These are phyloP conservation scores for Rhynchospora breviuscula DNA, from an alignment of 176 grass and related monocot species.

Conservation along the genomic window DNA sequence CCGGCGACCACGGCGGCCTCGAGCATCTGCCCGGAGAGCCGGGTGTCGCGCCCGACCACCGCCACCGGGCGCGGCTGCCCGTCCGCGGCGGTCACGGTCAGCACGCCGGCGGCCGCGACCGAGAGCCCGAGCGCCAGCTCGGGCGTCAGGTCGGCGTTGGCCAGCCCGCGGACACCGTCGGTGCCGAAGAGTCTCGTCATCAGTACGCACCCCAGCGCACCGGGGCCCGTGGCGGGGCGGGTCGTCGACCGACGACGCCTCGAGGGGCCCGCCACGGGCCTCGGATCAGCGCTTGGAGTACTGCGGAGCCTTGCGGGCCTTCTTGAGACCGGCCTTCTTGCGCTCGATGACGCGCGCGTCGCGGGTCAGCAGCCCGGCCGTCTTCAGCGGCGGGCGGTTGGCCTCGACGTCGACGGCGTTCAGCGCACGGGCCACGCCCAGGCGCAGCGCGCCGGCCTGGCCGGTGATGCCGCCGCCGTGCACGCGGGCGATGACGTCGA, in stretches of 20 bases:
- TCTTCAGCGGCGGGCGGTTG: conserved; percentile 45
- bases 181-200: too few species aligned
- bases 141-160: too few species aligned
- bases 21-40: conserved; percentile 40
- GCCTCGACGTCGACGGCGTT: conserved; percentile 55
- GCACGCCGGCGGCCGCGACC: too few species aligned
- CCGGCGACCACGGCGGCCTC: conserved; percentile 41
- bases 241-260: not conserved
- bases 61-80: conserved; percentile 54
- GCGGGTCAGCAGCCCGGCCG: conserved; percentile 65
- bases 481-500: conserved; percentile 67
- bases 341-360: conserved; percentile 73
- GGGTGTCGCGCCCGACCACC: conserved; percentile 59
- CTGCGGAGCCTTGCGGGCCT: conserved; percentile 77
- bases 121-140: too few species aligned
- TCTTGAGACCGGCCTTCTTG: conserved; percentile 81
- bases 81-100: too few species aligned
- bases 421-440: conserved; percentile 58
- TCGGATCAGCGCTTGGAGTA: conserved; percentile 61
- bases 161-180: too few species aligned
- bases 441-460: conserved; percentile 71
- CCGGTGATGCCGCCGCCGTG: conserved; percentile 70
- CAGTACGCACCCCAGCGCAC: not conserved
- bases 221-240: not conserved
- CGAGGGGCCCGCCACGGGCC: conserved; percentile 3